phyloP scores from a whole-genome alignment of 345 rosid genomes.

The Kandelia obovata region DNA sequence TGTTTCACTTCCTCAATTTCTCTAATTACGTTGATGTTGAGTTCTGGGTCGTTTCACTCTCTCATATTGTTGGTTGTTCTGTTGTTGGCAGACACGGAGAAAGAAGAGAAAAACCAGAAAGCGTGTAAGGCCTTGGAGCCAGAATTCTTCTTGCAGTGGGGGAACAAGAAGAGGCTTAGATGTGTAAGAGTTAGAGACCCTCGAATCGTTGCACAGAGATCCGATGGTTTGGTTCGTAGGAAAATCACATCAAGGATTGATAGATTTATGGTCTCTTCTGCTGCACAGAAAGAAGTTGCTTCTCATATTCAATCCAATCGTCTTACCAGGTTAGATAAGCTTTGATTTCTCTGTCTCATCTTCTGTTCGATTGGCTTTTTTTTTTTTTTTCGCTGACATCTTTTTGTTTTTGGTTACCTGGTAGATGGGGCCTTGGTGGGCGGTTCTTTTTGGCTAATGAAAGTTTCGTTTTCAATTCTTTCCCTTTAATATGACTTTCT shows the following conservation, averaged over 20 bases:
- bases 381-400: not conserved
- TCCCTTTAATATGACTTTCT: not conserved
- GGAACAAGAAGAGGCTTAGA: conserved; percentile 63
- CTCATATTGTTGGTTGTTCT: not conserved
- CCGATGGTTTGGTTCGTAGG: conserved; percentile 39
- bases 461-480: too few relatives aligned
- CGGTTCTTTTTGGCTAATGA: not conserved
- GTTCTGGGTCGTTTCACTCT: conserved; percentile 3
- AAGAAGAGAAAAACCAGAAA: conserved; percentile 42
- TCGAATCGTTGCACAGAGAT: conserved; percentile 43
- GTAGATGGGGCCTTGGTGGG: not conserved
- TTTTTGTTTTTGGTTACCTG: not conserved
- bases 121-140: conserved; percentile 39
- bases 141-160: conserved; percentile 63
- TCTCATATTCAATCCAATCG: conserved; percentile 39
- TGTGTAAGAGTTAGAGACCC: conserved; percentile 69
- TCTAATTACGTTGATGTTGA: not conserved
- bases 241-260: conserved; percentile 46
- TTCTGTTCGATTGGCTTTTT: not conserved
- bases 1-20: not conserved
- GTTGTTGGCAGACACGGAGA: conserved; percentile 33
- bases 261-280: conserved; percentile 28
- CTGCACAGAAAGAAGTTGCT: conserved; percentile 34
- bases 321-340: conserved; percentile 38
- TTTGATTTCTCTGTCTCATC: not conserved